Evolutionary conservation across 202 grass and related monocot species (phyloP).

Genomic region (Alloteropsis angusta): DNA sequence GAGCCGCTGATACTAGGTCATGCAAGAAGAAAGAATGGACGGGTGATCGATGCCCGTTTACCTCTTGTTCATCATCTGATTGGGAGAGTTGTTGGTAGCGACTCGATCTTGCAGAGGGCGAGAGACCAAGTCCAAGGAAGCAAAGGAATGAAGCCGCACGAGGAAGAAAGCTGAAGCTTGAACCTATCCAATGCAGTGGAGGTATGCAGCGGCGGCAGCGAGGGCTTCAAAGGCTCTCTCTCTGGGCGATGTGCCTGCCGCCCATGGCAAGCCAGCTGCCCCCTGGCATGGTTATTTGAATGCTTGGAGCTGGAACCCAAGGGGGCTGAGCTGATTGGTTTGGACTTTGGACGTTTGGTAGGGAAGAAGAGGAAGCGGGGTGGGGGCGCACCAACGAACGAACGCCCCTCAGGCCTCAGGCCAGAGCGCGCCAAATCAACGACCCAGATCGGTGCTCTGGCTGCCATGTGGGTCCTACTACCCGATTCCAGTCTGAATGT

Average conservation of each 20-base stretch:
- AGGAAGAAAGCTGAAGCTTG: neutral
- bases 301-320: neutral
- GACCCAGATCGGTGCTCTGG: neutral
- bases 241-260: neutral
- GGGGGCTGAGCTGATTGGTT: neutral
- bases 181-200: neutral
- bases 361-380: neutral
- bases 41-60: neutral
- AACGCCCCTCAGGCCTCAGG: too few species aligned
- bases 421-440: neutral
- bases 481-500: neutral
- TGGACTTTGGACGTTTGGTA: neutral
- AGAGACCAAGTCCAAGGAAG: neutral
- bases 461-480: neutral
- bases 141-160: too few species aligned
- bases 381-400: neutral
- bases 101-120: neutral
- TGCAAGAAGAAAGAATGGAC: neutral
- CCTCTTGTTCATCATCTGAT: neutral
- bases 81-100: neutral
- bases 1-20: too few species aligned
- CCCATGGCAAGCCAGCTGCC: constrained; percentile 5
- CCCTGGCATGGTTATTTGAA: constrained; percentile 8
- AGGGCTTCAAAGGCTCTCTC: neutral
- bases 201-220: neutral